Evolutionary conservation across 768 basidiomycete species (phyloP).

Genomic region (Boletus subparvulus): DNA sequence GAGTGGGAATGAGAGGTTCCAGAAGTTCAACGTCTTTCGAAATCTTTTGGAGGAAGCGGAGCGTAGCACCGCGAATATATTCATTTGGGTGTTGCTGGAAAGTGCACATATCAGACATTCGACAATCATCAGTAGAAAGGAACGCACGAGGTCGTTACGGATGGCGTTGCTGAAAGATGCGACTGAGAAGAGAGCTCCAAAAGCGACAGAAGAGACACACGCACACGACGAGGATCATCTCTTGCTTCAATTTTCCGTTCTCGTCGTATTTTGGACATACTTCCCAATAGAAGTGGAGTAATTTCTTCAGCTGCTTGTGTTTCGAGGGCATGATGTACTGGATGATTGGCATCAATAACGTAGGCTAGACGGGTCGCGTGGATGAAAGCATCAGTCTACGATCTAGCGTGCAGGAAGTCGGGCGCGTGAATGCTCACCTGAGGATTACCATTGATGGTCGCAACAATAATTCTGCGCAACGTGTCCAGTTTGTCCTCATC

Average conservation of each 20-base stretch:
- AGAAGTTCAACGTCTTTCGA: conserved; percentile 89
- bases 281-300: conserved; percentile 95
- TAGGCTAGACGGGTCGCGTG: conserved; percentile 51
- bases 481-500: conserved; percentile 97
- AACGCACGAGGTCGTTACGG: conserved; percentile 89
- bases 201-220: conserved; percentile 33
- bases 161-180: conserved; percentile 76
- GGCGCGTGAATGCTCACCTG: conserved; percentile 54
- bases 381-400: neutral
- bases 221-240: conserved; percentile 99
- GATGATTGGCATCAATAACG: conserved; percentile 95
- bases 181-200: conserved; percentile 8
- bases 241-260: conserved; percentile 95
- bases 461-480: conserved; percentile 88
- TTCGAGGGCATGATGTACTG: conserved; percentile 96
- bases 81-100: conserved; percentile 97
- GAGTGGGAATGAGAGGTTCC: conserved; percentile 93
- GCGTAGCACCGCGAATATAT: conserved; percentile 97
- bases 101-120: neutral
- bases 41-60: conserved; percentile 95
- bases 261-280: conserved; percentile 98
- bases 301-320: conserved; percentile 96
- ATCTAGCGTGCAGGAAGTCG: neutral
- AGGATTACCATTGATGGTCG: conserved; percentile 92
- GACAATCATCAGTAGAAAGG: neutral